These are phyloP conservation scores for Xylona heveae DNA, from an alignment of 495 filamentous ascomycete genomes.

Conservation along the genomic window DNA sequence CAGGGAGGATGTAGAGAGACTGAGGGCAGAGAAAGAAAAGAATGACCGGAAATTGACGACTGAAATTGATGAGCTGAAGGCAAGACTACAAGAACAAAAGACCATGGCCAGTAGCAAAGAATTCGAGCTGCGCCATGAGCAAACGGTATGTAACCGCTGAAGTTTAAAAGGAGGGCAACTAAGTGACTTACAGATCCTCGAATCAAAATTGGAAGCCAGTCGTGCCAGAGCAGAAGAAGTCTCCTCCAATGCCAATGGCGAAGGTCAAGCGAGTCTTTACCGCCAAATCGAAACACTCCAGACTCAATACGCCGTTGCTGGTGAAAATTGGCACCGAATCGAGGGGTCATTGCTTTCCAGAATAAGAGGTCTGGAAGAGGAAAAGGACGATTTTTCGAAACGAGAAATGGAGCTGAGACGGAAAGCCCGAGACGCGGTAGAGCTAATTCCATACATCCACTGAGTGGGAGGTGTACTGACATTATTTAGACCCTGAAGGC, in stretches of 20 bases:
- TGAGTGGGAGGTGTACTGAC: too few species aligned
- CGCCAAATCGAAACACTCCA: conserved; percentile 91
- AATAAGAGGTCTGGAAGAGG: conserved; percentile 59
- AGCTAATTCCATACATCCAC: too few species aligned
- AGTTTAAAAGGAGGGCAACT: conserved; percentile 2
- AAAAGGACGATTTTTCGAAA: conserved; percentile 66
- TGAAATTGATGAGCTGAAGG: conserved; percentile 46
- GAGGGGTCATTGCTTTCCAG: conserved; percentile 62
- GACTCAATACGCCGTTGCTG: conserved; percentile 82
- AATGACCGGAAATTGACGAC: conserved; percentile 43
- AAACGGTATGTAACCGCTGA: conserved; percentile 21
- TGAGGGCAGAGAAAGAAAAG: conserved; percentile 58
- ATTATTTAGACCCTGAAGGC: conserved; percentile 40
- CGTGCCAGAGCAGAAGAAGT: conserved; percentile 75
- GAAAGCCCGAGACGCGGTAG: conserved; percentile 70
- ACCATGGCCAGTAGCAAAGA: conserved; percentile 52
- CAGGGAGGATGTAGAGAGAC: conserved; percentile 46
- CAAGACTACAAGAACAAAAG: conserved; percentile 50
- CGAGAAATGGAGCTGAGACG: conserved; percentile 68
- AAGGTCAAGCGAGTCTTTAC: conserved; percentile 75
- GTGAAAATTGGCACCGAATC: conserved; percentile 93
- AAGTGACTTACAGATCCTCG: conserved; percentile 32
- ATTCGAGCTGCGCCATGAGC: conserved; percentile 64
- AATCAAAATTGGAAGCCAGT: conserved; percentile 78
- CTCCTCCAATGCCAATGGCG: conserved; percentile 57